Evolutionary conservation across 73 alveolate species (phyloP).

Genomic region (Stentor coeruleus): DNA sequence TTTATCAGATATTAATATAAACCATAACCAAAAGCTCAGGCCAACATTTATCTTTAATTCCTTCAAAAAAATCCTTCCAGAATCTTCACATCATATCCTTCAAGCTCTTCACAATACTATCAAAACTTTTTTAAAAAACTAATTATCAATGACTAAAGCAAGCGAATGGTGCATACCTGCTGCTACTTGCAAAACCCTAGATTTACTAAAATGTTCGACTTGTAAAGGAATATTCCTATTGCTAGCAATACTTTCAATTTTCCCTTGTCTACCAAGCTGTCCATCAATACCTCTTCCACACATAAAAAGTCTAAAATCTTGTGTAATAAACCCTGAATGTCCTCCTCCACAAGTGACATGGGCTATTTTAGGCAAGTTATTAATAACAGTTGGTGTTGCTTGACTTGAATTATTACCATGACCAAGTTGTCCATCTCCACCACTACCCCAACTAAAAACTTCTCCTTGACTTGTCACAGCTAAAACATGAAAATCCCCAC

Average conservation of each 20-base stretch:
- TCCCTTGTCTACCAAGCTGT: conserved; percentile 73
- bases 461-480: conserved; percentile 85
- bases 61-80: not conserved
- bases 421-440: conserved; percentile 50
- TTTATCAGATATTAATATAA: too few species aligned
- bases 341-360: conserved; percentile 81
- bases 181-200: conserved; percentile 45
- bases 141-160: conserved; percentile 35
- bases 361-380: conserved; percentile 34
- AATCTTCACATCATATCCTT: not conserved
- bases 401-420: conserved; percentile 40
- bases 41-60: too few species aligned
- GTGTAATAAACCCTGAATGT: conserved; percentile 64
- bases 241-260: conserved; percentile 59
- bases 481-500: conserved; percentile 85
- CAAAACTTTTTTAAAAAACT: too few species aligned
- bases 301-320: conserved; percentile 55
- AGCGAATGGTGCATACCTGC: conserved; percentile 58
- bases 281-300: conserved; percentile 89
- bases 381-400: conserved; percentile 32
- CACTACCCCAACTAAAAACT: conserved; percentile 86
- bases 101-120: too few species aligned
- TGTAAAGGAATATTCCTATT: conserved; percentile 41
- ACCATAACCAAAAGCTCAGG: too few species aligned
- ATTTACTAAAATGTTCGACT: conserved; percentile 38